These are phyloP conservation scores for Colletotrichum euphorbiae DNA, from an alignment of 2,329 filamentous ascomycete species.

Conservation along the genomic window DNA sequence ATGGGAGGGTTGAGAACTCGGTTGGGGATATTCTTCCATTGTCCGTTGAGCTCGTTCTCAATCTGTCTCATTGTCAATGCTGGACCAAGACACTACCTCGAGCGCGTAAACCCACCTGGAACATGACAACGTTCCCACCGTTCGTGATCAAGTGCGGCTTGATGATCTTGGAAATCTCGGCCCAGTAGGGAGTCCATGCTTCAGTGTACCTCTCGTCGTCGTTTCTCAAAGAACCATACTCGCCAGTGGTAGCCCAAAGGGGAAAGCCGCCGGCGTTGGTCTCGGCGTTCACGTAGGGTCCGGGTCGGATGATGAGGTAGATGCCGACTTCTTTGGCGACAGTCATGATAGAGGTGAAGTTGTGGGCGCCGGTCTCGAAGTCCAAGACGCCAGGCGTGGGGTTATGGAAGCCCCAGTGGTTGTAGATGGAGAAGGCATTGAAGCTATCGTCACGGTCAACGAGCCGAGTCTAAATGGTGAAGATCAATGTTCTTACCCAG, in stretches of 20 bases:
- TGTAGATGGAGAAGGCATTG: conserved; percentile 57
- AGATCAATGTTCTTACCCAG: conserved; percentile 46
- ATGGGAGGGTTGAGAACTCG: conserved; percentile 61
- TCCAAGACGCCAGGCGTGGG: conserved; percentile 52
- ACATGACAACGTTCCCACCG: conserved; percentile 66
- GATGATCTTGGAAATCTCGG: conserved; percentile 61
- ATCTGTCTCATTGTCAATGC: conserved; percentile 50
- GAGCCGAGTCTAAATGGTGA: neutral
- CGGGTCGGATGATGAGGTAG: conserved; percentile 61
- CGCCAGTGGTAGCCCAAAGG: conserved; percentile 71
- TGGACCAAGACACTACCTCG: too few relatives aligned
- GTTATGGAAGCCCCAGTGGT: conserved; percentile 56
- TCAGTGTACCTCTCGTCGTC: conserved; percentile 64
- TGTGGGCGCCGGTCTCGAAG: conserved; percentile 52
- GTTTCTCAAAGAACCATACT: conserved; percentile 64
- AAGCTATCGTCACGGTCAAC: conserved; percentile 45
- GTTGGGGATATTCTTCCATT: conserved; percentile 54
- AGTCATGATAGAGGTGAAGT: conserved; percentile 61
- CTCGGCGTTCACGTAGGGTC: conserved; percentile 74
- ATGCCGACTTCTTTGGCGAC: conserved; percentile 57
- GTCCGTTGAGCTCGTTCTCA: conserved; percentile 65
- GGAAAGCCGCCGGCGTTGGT: conserved; percentile 72
- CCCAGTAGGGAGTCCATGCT: conserved; percentile 66
- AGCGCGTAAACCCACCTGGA: conserved; percentile 46
- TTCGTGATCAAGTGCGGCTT: conserved; percentile 66